Evolutionary conservation across 106 monocot species (phyloP).

Genomic region (Cymbidium sinense): DNA sequence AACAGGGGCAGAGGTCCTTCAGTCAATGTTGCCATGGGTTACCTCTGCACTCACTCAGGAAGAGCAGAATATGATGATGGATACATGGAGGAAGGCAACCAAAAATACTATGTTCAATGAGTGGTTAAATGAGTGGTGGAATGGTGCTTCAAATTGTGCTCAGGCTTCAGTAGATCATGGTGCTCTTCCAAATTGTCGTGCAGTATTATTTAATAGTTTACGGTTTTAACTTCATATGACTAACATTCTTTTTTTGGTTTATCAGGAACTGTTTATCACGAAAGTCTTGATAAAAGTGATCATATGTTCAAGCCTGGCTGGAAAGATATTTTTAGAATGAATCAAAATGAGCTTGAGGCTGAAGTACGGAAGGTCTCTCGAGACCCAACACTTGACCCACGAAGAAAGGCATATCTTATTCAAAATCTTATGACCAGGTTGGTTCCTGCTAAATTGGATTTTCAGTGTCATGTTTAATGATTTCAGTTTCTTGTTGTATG

Average conservation of each 20-base stretch:
- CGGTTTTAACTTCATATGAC: neutral
- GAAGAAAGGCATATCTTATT: slow-evolving; percentile 94
- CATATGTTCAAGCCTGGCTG: slow-evolving; percentile 98
- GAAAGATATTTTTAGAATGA: slow-evolving; percentile 98
- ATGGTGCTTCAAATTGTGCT: slow-evolving; percentile 38
- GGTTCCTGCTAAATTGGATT: neutral
- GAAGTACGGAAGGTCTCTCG: slow-evolving; percentile 89
- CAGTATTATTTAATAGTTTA: too few species aligned
- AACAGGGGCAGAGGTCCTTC: slow-evolving; percentile 93
- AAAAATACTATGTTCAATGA: slow-evolving; percentile 99
- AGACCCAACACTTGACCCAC: slow-evolving; percentile 89
- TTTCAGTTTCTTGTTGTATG: too few species aligned
- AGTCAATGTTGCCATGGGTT: slow-evolving; percentile 98
- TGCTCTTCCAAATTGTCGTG: neutral
- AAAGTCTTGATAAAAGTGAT: slow-evolving; percentile 55
- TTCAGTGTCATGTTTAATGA: neutral
- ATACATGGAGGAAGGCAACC: slow-evolving; percentile 87
- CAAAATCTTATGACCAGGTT: slow-evolving; percentile 99
- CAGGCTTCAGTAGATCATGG: slow-evolving; percentile 15
- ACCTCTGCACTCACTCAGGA: slow-evolving; percentile 87
- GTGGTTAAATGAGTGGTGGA: slow-evolving; percentile 99
- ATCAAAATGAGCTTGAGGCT: slow-evolving; percentile 87
- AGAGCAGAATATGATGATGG: slow-evolving; percentile 97
- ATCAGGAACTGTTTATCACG: slow-evolving; percentile 49
- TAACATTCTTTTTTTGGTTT: neutral